Evolutionary conservation across 2,329 filamentous ascomycete species (phyloP).

Genomic region (Fusarium sublunatum): DNA sequence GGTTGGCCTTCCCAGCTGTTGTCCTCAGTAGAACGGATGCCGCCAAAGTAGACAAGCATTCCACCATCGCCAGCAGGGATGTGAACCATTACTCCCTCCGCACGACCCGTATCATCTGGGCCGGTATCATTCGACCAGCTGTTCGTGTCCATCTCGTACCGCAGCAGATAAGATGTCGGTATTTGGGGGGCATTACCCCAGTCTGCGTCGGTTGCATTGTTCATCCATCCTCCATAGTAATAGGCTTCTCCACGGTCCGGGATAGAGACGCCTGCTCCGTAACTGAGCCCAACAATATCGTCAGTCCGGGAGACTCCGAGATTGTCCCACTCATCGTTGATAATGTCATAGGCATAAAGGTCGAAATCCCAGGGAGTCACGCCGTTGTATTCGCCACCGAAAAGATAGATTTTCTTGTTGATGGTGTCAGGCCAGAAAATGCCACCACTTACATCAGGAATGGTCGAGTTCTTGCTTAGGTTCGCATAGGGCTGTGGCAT

Average conservation of each 20-base stretch:
- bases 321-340: constrained; percentile 66
- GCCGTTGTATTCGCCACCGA: constrained; percentile 68
- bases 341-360: constrained; percentile 68
- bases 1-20: constrained; percentile 59
- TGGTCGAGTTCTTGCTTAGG: constrained; percentile 66
- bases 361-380: constrained; percentile 58
- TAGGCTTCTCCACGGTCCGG: constrained; percentile 67
- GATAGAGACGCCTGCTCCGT: constrained; percentile 67
- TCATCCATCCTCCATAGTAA: constrained; percentile 72
- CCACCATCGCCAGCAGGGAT: constrained; percentile 70
- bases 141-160: constrained; percentile 66
- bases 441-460: constrained; percentile 61
- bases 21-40: constrained; percentile 62
- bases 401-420: constrained; percentile 72
- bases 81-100: constrained; percentile 70
- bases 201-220: constrained; percentile 61
- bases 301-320: constrained; percentile 53
- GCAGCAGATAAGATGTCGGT: constrained; percentile 64
- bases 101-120: constrained; percentile 63
- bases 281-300: constrained; percentile 61
- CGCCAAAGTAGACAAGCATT: constrained; percentile 71
- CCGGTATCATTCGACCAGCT: constrained; percentile 65
- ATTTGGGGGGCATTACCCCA: constrained; percentile 60
- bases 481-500: constrained; percentile 67
- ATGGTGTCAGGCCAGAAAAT: constrained; percentile 69